Evolutionary conservation across 441 rosid genomes (phyloP), one percentile per base, ranked within the genome.

Genomic region (Aleurites moluccanus): DNA sequence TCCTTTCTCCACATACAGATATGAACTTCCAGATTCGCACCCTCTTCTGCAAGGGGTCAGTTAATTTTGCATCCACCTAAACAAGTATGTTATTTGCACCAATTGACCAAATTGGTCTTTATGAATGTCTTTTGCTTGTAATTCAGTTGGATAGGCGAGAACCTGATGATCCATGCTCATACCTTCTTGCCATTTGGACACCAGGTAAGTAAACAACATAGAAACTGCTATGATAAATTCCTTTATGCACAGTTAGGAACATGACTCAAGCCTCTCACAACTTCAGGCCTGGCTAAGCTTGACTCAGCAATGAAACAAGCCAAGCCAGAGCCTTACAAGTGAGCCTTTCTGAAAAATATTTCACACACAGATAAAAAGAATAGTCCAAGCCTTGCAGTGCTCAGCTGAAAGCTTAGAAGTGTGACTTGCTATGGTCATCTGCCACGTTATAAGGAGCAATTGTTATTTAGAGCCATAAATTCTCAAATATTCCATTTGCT

Each of bases 101-200:
- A 64, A 72, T 53, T 62, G 21, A 42, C 73, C 64, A 47, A 64
- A 67, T 66, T 53, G 75, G 25, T 50, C 72, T 52, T 67, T 35
- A 71, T 55, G n/a, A 35, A 44, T 52, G 21, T 15, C 27, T 44
- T 40, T 66, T 72, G 72, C 56, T 72, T 80, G 23, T 72, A 67
- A 60, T 74, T 72, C 87, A 96, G 99, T 79, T 96, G 93, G 92
- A 91, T 44, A 86, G 67, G 75, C 84, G 98, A 82, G 98, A 96
- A 77, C 86, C 84, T 56, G 98, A 92, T 87, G 99, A 96, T 70
- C 98, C 96, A 69, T 88, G 95, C 77, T 91, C 98, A 64, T 96
- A 94, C 79, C 98, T 96, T 70, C 87, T 96, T 49, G 98, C 97
- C 42, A 92, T 96, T 77, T 96, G 99, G 98, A 86, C 95, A 72